A percentile compares a stretch with the other conserved stretches of the same genome.
These are phyloP conservation scores for Zarea fungicola DNA, from an alignment of 2,329 filamentous ascomycete genomes.

Conservation along the genomic window DNA sequence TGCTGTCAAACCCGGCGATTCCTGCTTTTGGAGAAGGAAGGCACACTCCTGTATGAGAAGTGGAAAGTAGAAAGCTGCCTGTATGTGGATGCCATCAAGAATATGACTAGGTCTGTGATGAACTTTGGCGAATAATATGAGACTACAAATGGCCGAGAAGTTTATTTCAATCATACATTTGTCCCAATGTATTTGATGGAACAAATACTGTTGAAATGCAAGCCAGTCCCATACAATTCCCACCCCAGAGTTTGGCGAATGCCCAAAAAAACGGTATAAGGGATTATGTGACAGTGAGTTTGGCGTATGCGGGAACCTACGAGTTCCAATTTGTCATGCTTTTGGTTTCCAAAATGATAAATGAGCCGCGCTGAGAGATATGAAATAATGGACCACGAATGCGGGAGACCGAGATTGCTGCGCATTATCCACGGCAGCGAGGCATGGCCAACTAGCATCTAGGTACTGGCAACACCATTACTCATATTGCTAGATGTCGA, in stretches of 20 bases:
- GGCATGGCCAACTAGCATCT: neutral
- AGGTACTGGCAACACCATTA: slow-evolving; percentile 23
- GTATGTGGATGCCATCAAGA: neutral
- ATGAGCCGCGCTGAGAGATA: no score
- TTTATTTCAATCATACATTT: neutral
- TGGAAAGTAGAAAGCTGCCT: neutral
- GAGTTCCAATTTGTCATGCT: neutral
- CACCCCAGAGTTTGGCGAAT: neutral
- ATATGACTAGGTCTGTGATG: neutral
- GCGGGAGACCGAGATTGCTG: no score
- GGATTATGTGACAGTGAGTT: neutral
- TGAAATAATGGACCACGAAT: no score
- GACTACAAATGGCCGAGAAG: neutral
- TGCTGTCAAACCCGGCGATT: slow-evolving; percentile 5
- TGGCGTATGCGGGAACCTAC: neutral
- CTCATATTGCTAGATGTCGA: slow-evolving; percentile 19
- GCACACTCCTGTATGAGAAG: neutral
- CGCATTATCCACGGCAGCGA: neutral
- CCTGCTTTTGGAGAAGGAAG: neutral
- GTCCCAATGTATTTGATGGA: neutral
- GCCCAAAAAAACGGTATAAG: neutral
- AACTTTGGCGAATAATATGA: neutral
- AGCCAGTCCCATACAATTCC: no score
- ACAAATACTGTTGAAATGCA: neutral
- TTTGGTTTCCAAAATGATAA: no score